Percentiles rank a stretch among this genome's conserved stretches.
Evolutionary conservation across 805 yeast genomes (phyloP).

Genomic region (Zygotorulaspora florentina): DNA sequence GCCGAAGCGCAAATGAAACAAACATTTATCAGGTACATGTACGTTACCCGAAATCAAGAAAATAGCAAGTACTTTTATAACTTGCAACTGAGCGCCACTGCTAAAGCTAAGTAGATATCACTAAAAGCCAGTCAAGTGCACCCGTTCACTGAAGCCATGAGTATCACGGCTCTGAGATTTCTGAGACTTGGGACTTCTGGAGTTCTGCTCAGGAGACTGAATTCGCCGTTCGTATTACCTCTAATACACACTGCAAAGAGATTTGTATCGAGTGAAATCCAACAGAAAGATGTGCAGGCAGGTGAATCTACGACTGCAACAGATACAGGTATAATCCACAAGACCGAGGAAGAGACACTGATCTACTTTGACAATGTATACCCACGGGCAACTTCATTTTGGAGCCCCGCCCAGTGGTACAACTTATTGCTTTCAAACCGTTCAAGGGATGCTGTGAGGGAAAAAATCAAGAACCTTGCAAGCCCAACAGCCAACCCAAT

Average conservation of each 20-base stretch:
- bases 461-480: constrained; percentile 39
- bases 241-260: constrained; percentile 16
- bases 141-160: no score
- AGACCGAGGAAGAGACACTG: constrained; percentile 46
- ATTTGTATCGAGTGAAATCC: constrained; percentile 39
- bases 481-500: constrained; percentile 37
- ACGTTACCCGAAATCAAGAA: not conserved
- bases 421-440: constrained; percentile 37
- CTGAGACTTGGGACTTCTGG: not conserved
- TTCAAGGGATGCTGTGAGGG: constrained; percentile 39
- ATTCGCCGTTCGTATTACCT: not conserved
- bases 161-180: not conserved
- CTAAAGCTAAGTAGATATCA: not conserved
- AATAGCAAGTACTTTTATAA: no score
- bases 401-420: constrained; percentile 46
- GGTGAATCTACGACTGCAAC: constrained; percentile 55
- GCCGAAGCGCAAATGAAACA: not conserved
- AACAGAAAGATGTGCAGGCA: constrained; percentile 43
- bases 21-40: not conserved
- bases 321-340: constrained; percentile 54
- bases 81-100: no score
- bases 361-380: constrained; percentile 55
- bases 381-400: constrained; percentile 43
- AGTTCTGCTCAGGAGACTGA: not conserved
- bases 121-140: no score